phyloP scores from a whole-genome alignment of 2,329 filamentous ascomycete species.

The Colletotrichum scovillei region DNA sequence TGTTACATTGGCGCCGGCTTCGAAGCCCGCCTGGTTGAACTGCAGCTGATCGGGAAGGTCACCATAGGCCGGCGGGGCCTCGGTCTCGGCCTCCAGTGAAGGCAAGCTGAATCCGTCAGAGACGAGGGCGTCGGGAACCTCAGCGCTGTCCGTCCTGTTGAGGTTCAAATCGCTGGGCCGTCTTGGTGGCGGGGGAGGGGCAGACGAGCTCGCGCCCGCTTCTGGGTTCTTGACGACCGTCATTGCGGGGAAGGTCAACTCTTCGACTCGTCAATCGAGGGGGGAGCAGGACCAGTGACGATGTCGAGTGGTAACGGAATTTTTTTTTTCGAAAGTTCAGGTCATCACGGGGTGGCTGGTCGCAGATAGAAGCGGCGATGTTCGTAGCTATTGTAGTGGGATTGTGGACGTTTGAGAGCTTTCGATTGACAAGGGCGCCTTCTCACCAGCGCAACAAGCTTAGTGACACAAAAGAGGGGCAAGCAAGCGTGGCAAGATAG shows the following conservation, averaged over 20 bases:
- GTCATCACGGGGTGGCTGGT: constrained; percentile 7
- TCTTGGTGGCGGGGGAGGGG: constrained; percentile 23
- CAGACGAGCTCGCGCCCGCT: constrained; percentile 25
- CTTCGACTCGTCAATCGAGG: background rate
- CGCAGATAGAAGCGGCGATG: background rate
- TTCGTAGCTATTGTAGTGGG: background rate
- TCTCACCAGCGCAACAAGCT: constrained; percentile 9
- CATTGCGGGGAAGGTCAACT: constrained; percentile 19
- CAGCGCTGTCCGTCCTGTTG: constrained; percentile 36
- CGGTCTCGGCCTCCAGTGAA: constrained; percentile 52
- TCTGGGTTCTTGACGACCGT: constrained; percentile 25
- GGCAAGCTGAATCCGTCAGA: constrained; percentile 54
- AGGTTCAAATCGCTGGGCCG: constrained; percentile 21
- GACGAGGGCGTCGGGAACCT: constrained; percentile 46
- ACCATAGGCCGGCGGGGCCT: constrained; percentile 69
- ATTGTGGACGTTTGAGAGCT: background rate
- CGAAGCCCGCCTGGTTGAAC: constrained; percentile 71
- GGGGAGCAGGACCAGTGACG: background rate
- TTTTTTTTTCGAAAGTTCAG: background rate
- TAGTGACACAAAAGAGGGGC: constrained; percentile 1
- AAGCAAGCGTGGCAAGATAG: background rate
- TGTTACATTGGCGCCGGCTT: constrained; percentile 70
- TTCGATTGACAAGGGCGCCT: background rate
- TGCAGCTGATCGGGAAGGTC: constrained; percentile 66
- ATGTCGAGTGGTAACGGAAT: background rate